Conservation (phyloP, 1,139 yeast species). For the Debaryomycetaceae sp. region DNA sequence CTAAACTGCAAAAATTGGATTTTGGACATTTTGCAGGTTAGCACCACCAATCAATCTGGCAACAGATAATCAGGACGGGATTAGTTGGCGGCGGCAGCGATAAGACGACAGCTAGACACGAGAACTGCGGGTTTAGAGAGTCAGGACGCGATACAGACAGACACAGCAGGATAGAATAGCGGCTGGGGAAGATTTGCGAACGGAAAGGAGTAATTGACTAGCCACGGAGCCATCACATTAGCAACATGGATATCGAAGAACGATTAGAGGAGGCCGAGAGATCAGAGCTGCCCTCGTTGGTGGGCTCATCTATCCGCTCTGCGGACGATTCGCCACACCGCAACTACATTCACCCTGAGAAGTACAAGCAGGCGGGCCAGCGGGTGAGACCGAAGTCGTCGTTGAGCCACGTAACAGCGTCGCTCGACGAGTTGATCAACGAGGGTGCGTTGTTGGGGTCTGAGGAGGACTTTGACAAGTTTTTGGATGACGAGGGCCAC, state of each 20-base stretch:
- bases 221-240: no score
- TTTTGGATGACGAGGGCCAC: constrained; percentile 51
- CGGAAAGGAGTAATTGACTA: no score
- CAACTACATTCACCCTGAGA: constrained; percentile 48
- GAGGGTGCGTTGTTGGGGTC: constrained; percentile 62
- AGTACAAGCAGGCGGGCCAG: constrained; percentile 21
- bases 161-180: no score
- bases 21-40: background rate
- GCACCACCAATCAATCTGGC: background rate
- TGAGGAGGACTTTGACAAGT: constrained; percentile 51
- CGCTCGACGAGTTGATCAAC: constrained; percentile 52
- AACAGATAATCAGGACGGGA: background rate
- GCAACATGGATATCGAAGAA: constrained; percentile 50
- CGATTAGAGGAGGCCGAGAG: constrained; percentile 52
- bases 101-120: no score
- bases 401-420: constrained; percentile 29
- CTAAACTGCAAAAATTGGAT: background rate
- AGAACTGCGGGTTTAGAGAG: no score
- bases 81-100: background rate
- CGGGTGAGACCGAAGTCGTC: constrained; percentile 13
- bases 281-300: constrained; percentile 51
- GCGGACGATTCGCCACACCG: constrained; percentile 48
- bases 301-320: constrained; percentile 52
- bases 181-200: no score
- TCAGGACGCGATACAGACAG: no score